Evolutionary conservation across 306 rosid species (phyloP).

Genomic region (Fragaria nilgerrensis): DNA sequence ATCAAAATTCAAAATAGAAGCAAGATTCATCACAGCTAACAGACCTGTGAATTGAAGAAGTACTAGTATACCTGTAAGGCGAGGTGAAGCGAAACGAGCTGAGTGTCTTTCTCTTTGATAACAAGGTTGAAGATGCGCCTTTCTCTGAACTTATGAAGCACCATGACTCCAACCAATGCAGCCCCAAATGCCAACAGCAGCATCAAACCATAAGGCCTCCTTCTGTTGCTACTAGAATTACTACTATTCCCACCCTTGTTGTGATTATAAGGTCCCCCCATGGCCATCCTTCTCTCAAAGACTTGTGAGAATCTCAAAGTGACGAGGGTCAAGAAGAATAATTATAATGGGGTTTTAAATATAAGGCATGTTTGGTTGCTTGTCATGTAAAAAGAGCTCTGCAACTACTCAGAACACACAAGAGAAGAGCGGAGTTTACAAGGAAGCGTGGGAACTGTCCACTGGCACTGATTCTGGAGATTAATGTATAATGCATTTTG

Average conservation of each 20-base stretch:
- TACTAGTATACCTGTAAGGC: conserved; percentile 55
- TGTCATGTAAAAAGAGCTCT: conserved; percentile 64
- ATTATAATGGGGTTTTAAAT: neutral
- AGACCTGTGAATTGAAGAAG: neutral
- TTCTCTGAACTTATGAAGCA: conserved; percentile 80
- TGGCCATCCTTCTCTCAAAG: conserved; percentile 20
- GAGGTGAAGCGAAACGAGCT: conserved; percentile 58
- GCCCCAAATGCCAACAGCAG: conserved; percentile 67
- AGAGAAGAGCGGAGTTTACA: conserved; percentile 34
- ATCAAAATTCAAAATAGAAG: neutral
- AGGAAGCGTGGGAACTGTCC: conserved; percentile 55
- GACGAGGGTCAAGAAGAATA: neutral
- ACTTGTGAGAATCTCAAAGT: neutral
- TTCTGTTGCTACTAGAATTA: conserved; percentile 25
- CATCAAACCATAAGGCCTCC: conserved; percentile 50
- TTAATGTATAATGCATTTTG: neutral
- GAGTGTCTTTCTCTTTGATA: conserved; percentile 54
- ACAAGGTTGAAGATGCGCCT: conserved; percentile 69
- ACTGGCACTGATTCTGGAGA: conserved; percentile 41
- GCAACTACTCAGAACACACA: conserved; percentile 47
- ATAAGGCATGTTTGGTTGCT: conserved; percentile 36
- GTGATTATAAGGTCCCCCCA: neutral
- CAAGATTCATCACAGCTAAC: neutral
- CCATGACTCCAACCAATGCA: conserved; percentile 77
- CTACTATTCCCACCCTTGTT: conserved; percentile 22